Evolutionary conservation across 1,284 basidiomycete genomes (phyloP), one percentile per base, ranked within the genome.

Genomic region (Volvariella volvacea): DNA sequence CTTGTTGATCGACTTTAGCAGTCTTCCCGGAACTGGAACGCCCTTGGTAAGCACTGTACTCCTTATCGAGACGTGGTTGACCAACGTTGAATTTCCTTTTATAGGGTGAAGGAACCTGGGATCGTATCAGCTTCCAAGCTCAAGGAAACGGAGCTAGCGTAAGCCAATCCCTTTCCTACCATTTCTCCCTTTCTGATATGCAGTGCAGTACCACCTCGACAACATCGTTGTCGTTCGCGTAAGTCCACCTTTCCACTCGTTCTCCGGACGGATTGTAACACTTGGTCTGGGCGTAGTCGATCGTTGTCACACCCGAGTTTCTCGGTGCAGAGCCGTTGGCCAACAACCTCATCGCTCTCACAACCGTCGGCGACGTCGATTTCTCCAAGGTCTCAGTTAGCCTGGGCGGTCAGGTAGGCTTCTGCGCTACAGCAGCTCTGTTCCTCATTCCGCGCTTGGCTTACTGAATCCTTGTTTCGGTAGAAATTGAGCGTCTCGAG

Each of bases 311-410:
- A 2, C 73, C 73, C 2, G 49, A 68, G 46, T 68, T 76, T 53
- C 58, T 76, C 48, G 70, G 69, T 47, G 73, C 73, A 0, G 73
- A 75, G 48, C 73, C 73, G 1, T 50, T 76, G 7, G 63, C 61
- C 2, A 68, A 60, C 50, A 68, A 73, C 48, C 48, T 70, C 10
- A 56, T 76, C 42, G 71, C 71, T 4, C 61, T 75, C 10, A 75
- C 73, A 2, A 69, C 69, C 3, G 56, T 62, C 45, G 73, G 73
- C 14, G 62, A 51, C 2, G 71, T 74, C 17, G 62, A 75, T 52
- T 54, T 72, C 28, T 61, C 63, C 4, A 53, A 55, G 3, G 46
- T 76, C 3, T 53, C 48, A 4, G 66, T 72, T 16, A 55, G 50
- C 2, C 55, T 74, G 19, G 68, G 71, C 46, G 63, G 62, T n/a